A percentile compares a stretch with the other conserved stretches of the same genome.
These are phyloP conservation scores for Bipolaris oryzae DNA, from an alignment of 2,329 filamentous ascomycete species.

Conservation along the genomic window DNA sequence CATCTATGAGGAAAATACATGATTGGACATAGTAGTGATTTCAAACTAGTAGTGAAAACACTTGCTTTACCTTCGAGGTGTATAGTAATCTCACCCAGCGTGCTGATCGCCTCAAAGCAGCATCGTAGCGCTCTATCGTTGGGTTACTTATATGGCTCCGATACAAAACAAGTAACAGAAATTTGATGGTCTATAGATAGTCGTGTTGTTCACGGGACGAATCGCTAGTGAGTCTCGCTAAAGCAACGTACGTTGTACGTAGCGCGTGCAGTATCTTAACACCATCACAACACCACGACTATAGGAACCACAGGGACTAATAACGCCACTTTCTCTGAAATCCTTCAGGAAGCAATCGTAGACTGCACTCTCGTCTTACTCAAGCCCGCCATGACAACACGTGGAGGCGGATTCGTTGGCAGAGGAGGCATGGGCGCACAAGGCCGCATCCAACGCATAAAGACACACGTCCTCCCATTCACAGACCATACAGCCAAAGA, in stretches of 20 bases:
- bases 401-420: constrained; percentile 10
- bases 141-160: neutral
- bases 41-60: neutral
- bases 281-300: neutral
- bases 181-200: neutral
- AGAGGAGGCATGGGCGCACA: constrained; percentile 8
- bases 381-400: constrained; percentile 11
- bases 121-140: neutral
- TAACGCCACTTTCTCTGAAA: neutral
- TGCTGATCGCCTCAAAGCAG: neutral
- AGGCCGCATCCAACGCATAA: constrained; percentile 15
- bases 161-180: neutral
- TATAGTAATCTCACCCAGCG: neutral
- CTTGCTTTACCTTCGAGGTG: neutral
- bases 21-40: neutral
- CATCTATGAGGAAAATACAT: neutral
- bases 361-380: neutral
- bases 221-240: neutral
- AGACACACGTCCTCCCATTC: constrained; percentile 19
- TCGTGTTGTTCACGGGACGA: neutral
- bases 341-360: neutral
- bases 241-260: neutral
- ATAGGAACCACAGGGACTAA: neutral
- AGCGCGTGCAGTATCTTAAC: neutral
- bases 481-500: constrained; percentile 13